Percentiles rank a stretch among this genome's conserved stretches.
Evolutionary conservation across 1,139 yeast genomes (phyloP).

Genomic region (Taiozyma sp.): DNA sequence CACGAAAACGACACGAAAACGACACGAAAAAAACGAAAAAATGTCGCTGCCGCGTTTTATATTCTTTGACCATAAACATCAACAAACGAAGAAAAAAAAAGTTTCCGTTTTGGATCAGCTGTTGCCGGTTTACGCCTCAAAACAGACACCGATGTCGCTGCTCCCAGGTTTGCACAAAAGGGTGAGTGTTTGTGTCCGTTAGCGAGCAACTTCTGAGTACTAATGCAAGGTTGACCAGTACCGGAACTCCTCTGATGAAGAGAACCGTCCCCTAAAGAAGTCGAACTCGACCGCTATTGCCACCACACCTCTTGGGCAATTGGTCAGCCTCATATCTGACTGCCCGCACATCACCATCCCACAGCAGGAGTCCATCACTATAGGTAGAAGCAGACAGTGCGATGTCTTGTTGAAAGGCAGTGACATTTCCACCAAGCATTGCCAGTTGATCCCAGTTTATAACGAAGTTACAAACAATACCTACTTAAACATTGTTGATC

Average conservation of each 20-base stretch:
- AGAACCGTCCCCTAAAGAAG: conserved; percentile 10
- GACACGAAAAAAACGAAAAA: not conserved
- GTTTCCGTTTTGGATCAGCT: not conserved
- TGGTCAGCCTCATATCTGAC: not conserved
- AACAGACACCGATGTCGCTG: conserved; percentile 3
- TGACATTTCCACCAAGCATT: conserved; percentile 66
- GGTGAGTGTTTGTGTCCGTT: conserved; percentile 1
- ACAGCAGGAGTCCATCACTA: conserved; percentile 5
- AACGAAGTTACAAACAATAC: conserved; percentile 32
- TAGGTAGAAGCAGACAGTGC: conserved; percentile 63
- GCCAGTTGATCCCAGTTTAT: conserved; percentile 39
- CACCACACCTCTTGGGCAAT: not conserved
- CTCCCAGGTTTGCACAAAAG: conserved; percentile 6
- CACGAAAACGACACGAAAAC: not conserved
- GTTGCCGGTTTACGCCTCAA: not conserved
- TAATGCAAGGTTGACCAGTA: conserved; percentile 1
- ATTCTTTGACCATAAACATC: not conserved
- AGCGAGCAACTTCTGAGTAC: not conserved
- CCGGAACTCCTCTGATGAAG: conserved; percentile 8
- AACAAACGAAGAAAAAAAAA: not conserved
- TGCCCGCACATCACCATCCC: conserved; percentile 4
- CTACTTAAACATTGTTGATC: conserved; percentile 47
- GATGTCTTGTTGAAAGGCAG: conserved; percentile 49
- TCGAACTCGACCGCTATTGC: conserved; percentile 4
- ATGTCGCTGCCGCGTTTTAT: not conserved